phyloP scores from a whole-genome alignment of 2,329 filamentous ascomycete species.

The Aureobasidium sp. region DNA sequence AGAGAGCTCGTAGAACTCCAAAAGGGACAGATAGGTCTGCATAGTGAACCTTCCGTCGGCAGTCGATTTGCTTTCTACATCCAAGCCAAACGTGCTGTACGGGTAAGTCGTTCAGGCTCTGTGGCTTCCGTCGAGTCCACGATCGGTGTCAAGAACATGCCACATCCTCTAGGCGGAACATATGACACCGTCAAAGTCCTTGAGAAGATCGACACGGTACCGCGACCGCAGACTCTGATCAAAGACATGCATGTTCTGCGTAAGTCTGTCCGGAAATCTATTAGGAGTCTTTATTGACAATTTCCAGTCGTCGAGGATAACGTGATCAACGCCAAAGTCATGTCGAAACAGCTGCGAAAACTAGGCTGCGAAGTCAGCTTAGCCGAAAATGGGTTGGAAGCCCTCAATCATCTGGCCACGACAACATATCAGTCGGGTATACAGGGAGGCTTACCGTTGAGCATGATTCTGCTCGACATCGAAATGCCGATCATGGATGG shows the following conservation, averaged over 20 bases:
- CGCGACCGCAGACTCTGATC: not conserved
- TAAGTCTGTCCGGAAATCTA: not conserved
- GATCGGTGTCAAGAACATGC: not conserved
- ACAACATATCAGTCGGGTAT: conserved; percentile 13
- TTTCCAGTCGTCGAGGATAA: conserved; percentile 29
- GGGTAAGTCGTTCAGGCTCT: not conserved
- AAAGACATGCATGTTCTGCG: conserved; percentile 13
- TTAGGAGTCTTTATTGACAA: not conserved
- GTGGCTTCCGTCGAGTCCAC: conserved; percentile 1
- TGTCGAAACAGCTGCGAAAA: conserved; percentile 30
- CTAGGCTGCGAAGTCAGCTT: conserved; percentile 28
- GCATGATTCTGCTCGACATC: conserved; percentile 66
- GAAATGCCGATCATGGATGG: conserved; percentile 83
- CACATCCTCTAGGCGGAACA: not conserved
- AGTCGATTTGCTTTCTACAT: conserved; percentile 61
- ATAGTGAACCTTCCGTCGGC: conserved; percentile 47
- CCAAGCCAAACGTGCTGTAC: conserved; percentile 31
- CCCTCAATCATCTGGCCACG: conserved; percentile 25
- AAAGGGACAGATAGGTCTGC: conserved; percentile 59
- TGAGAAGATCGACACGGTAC: not conserved
- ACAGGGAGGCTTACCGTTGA: conserved; percentile 12
- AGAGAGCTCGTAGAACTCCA: conserved; percentile 58
- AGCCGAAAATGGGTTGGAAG: conserved; percentile 31
- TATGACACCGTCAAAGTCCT: not conserved
- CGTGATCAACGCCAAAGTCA: conserved; percentile 33